Evolutionary conservation across 257 asterid species (phyloP), one percentile per base, ranked within the genome.

Genomic region (Lantana camara): DNA sequence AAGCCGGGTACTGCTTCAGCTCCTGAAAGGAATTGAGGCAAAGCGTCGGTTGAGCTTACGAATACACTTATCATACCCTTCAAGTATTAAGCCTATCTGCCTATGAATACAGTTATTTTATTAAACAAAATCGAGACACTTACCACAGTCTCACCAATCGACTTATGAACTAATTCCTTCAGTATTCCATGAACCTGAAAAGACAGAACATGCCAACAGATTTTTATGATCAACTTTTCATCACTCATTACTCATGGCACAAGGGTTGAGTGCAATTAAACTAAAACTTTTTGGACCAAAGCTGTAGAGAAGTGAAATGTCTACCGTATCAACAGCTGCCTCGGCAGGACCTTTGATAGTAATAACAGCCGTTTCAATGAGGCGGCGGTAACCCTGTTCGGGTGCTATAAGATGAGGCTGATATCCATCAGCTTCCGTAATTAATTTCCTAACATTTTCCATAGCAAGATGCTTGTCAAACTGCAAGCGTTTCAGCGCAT

Each of bases 371-470:
- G 90, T 82, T 73, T 84, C 93, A 71, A 84, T 87, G 32, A 87
- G 88, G 68, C 89, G 90, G 11, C 90, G 90, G 47, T 84, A 87
- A 48, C 95, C 95, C 77, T 87, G 85, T 63, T 87, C 95, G 0
- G 93, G 95, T 55, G 95, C 95, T 62, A 87, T 87, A 57, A 87
- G 85, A 75, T 87, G 95, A 7, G 95, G 93, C 62, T 87, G 93
- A 67, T 87, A 87, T 46, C 95, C 95, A 73, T 87, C 95, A 29
- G 95, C 95, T 72, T 87, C 88, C 38, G 93, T 82, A 44, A 84
- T 75, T 55, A 84, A 68, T 65, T 85, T 88, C 50, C 89, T 68
- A 23, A 88, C 91, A 68, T 88, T 88, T 64, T 88, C 94, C 88
- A 83, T 68, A 0, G 94, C 80, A 47, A 88, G 91, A 59, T 88